These are phyloP conservation scores for Globisporangium alternatum DNA, from an alignment of 352 stramenopile genomes.

Conservation along the genomic window DNA sequence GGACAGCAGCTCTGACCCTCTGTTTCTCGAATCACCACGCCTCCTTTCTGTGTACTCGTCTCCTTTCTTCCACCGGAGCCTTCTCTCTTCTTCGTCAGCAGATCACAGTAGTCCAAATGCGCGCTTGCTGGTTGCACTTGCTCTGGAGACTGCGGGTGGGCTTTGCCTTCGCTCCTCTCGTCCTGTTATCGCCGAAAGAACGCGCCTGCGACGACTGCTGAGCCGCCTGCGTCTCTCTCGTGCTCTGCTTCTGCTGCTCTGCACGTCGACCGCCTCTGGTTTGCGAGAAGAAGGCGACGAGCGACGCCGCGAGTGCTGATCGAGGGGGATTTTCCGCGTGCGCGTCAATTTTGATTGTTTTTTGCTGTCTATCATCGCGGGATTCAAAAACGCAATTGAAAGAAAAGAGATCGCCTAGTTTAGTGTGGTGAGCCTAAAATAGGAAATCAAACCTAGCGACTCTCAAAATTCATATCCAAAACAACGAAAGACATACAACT, in stretches of 20 bases:
- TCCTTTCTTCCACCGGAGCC: not conserved
- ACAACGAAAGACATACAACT: too few species aligned
- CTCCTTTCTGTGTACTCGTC: too few species aligned
- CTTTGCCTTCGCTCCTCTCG: not conserved
- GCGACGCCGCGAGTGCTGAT: not conserved
- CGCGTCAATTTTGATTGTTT: conserved; percentile 6
- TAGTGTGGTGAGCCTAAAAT: not conserved
- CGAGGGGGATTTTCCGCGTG: conserved; percentile 8
- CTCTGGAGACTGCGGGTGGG: not conserved
- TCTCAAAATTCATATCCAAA: too few species aligned
- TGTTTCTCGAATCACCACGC: too few species aligned
- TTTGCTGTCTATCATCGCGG: not conserved
- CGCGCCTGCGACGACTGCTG: not conserved
- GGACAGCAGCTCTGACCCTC: not conserved
- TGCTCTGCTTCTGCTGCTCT: not conserved
- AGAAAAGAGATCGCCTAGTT: not conserved
- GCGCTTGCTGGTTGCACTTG: not conserved
- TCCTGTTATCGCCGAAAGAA: not conserved
- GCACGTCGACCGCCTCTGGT: not conserved
- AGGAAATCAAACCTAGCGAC: too few species aligned
- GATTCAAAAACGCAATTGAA: conserved; percentile 4
- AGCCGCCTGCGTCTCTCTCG: not conserved
- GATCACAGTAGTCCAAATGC: not conserved
- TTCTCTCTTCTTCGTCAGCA: not conserved
- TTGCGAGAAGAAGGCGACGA: not conserved